These are phyloP conservation scores for Acanthamoeba lenticulata DNA, from an alignment of 208 protist genomes.

Conservation along the genomic window DNA sequence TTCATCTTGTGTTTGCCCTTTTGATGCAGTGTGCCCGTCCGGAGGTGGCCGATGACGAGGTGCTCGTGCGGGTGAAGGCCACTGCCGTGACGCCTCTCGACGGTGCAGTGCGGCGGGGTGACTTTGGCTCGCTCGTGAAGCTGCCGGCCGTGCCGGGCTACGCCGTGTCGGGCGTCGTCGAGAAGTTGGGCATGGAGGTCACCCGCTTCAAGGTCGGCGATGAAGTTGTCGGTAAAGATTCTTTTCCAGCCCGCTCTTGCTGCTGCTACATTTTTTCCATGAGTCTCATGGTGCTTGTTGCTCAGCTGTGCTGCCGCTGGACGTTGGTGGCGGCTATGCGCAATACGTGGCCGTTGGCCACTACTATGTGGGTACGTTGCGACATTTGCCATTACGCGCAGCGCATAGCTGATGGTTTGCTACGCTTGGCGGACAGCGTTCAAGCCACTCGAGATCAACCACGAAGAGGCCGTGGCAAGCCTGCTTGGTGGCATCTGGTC, in stretches of 20 bases:
- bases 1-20: background rate
- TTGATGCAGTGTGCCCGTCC: slow-evolving; percentile 9
- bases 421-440: background rate
- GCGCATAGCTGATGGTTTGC: background rate
- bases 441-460: slow-evolving; percentile 46
- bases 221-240: background rate
- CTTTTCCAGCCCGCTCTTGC: background rate
- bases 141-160: slow-evolving; percentile 35
- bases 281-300: background rate
- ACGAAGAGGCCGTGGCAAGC: slow-evolving; percentile 3
- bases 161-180: slow-evolving; percentile 16
- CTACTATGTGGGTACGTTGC: background rate
- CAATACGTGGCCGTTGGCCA: slow-evolving; percentile 1
- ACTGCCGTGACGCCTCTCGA: slow-evolving; percentile 14
- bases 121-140: background rate
- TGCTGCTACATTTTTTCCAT: background rate
- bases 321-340: slow-evolving; percentile 40
- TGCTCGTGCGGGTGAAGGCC: slow-evolving; percentile 55
- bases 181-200: slow-evolving; percentile 39
- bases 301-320: background rate
- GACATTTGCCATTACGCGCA: no score
- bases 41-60: background rate
- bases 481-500: slow-evolving; percentile 23
- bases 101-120: background rate
- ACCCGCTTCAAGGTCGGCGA: slow-evolving; percentile 2